phyloP scores from a whole-genome alignment of 1,139 yeast genomes.

The Yamadazyma songkhlaensis region DNA sequence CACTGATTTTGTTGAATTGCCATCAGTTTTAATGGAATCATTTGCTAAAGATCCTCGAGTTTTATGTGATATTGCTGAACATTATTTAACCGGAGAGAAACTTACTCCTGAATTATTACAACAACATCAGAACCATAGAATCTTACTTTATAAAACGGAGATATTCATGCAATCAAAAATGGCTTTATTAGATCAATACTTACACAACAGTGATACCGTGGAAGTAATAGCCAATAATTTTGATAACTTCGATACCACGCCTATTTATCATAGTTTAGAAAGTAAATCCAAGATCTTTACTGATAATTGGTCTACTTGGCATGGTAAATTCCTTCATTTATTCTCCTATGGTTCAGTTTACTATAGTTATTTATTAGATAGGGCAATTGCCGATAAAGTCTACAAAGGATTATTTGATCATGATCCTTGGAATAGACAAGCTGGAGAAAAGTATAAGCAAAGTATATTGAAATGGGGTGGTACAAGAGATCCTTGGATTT shows the following conservation, averaged over 20 bases:
- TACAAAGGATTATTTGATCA: conserved; percentile 71
- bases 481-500: conserved; percentile 82
- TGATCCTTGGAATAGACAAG: conserved; percentile 67
- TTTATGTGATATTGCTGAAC: conserved; percentile 67
- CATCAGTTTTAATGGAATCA: conserved; percentile 92
- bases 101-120: conserved; percentile 51
- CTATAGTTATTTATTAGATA: conserved; percentile 85
- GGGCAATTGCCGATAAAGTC: conserved; percentile 87
- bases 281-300: conserved; percentile 50
- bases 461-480: conserved; percentile 93
- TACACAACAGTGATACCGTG: conserved; percentile 53
- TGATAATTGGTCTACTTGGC: conserved; percentile 78
- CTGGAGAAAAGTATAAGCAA: conserved; percentile 73
- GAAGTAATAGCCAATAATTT: conserved; percentile 15
- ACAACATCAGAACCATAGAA: conserved; percentile 51
- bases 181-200: conserved; percentile 82
- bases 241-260: conserved; percentile 46
- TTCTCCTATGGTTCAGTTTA: conserved; percentile 94
- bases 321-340: conserved; percentile 90
- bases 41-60: conserved; percentile 85
- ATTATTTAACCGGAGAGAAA: conserved; percentile 65
- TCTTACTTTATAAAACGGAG: conserved; percentile 65
- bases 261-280: conserved; percentile 67
- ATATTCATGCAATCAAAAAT: conserved; percentile 84
- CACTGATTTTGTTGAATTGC: conserved; percentile 94